A percentile compares a stretch with the other conserved stretches of the same genome.
phyloP scores from a whole-genome alignment of 331 rosid genomes.

The Saraca asoca region DNA sequence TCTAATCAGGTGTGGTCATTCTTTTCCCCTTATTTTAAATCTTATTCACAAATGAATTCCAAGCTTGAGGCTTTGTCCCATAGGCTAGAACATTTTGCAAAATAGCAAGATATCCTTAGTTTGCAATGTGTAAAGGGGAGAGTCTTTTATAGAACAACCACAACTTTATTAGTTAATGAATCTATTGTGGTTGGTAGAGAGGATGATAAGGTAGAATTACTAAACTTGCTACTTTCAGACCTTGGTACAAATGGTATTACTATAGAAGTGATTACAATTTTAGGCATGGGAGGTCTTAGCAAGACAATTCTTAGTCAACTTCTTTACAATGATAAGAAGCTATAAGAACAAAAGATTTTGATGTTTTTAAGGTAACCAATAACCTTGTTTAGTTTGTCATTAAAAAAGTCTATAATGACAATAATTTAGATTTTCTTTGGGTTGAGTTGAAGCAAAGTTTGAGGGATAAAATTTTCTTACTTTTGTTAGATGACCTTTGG shows the following conservation, averaged over 20 bases:
- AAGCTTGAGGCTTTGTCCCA: not conserved
- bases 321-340: not conserved
- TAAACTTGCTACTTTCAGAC: not conserved
- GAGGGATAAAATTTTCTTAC: not conserved
- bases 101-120: constrained; percentile 3
- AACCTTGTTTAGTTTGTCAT: not conserved
- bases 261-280: not conserved
- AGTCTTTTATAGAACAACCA: not conserved
- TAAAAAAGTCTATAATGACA: not conserved
- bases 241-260: not conserved
- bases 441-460: not conserved
- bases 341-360: not conserved
- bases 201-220: not conserved
- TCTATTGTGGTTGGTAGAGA: constrained; percentile 26
- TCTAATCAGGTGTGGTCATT: not conserved
- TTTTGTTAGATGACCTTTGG: constrained; percentile 5
- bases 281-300: constrained; percentile 1
- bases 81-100: not conserved
- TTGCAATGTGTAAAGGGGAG: not conserved
- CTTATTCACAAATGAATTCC: not conserved
- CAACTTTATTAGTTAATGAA: constrained; percentile 11
- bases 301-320: not conserved
- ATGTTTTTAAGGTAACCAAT: not conserved
- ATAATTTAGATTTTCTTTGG: not conserved
- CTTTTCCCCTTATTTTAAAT: not conserved